These are phyloP conservation scores for Solanum gracilifrons DNA, from an alignment of 257 asterid genomes.

Conservation along the genomic window DNA sequence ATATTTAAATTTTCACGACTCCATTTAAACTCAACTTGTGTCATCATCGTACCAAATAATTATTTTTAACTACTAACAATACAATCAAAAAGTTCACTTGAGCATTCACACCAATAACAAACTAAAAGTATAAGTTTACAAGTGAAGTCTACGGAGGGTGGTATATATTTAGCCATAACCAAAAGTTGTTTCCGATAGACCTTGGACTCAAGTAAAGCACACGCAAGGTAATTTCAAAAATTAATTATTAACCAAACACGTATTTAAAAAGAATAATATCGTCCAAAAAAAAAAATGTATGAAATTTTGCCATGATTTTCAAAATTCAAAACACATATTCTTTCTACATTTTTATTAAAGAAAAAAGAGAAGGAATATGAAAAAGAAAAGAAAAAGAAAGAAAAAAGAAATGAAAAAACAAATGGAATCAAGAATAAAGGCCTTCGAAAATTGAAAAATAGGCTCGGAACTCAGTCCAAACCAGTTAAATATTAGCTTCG, in stretches of 20 bases:
- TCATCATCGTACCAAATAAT: not conserved
- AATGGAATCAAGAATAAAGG: not conserved
- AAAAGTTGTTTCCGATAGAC: too few relatives aligned
- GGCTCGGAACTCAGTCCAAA: not conserved
- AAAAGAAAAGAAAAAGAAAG: not conserved
- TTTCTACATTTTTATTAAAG: not conserved
- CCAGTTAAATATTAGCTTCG: slow-evolving; percentile 9
- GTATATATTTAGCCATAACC: too few relatives aligned
- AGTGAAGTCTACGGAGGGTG: too few relatives aligned
- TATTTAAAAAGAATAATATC: too few relatives aligned
- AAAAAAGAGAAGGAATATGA: not conserved
- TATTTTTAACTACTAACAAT: not conserved
- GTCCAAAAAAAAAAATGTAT: not conserved
- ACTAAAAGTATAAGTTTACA: too few relatives aligned
- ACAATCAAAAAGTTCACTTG: not conserved
- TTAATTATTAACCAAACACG: not conserved
- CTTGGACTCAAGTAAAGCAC: too few relatives aligned
- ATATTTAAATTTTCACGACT: not conserved
- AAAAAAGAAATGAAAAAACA: not conserved
- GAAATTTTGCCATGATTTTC: not conserved
- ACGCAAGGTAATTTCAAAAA: not conserved
- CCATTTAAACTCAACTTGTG: not conserved
- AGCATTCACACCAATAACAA: too few relatives aligned
- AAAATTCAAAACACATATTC: not conserved
- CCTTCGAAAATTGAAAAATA: not conserved